Percentiles rank a stretch among this genome's conserved stretches.
Conservation (phyloP, 768 basidiomycete species). For the Terana coerulea region DNA sequence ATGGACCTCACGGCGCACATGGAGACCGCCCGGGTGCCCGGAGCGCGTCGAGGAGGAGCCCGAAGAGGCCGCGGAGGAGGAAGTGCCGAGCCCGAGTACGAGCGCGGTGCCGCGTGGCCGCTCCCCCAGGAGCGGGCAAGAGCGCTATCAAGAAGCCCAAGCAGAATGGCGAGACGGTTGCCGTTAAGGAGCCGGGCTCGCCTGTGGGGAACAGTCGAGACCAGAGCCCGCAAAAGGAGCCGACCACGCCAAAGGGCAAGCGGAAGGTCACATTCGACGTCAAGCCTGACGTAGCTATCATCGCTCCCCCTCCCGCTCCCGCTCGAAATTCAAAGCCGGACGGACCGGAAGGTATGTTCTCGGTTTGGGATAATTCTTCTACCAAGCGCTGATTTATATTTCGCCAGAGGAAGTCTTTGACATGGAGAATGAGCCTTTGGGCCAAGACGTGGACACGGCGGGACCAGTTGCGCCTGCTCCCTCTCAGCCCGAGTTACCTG, state of each 20-base stretch:
- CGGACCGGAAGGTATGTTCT: conserved; percentile 41
- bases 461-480: conserved; percentile 30
- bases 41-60: conserved; percentile 5
- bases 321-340: conserved; percentile 22
- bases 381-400: not conserved
- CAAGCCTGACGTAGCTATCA: conserved; percentile 50
- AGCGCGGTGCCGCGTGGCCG: conserved; percentile 8
- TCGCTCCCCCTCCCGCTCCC: conserved; percentile 35
- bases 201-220: not conserved
- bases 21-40: conserved; percentile 19
- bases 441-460: conserved; percentile 25
- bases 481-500: conserved; percentile 16
- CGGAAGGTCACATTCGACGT: conserved; percentile 74
- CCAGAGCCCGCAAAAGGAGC: conserved; percentile 10
- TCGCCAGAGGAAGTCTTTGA: conserved; percentile 65
- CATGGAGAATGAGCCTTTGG: conserved; percentile 53
- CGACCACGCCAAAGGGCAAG: conserved; percentile 41
- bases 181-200: conserved; percentile 8
- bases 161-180: conserved; percentile 9
- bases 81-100: conserved; percentile 11
- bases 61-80: not conserved
- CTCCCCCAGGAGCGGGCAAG: conserved; percentile 14
- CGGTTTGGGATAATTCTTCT: conserved; percentile 1
- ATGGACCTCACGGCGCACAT: conserved; percentile 41
- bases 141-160: conserved; percentile 24